Conservation (phyloP, 2,329 filamentous ascomycete species). For the Fusarium sp. region DNA sequence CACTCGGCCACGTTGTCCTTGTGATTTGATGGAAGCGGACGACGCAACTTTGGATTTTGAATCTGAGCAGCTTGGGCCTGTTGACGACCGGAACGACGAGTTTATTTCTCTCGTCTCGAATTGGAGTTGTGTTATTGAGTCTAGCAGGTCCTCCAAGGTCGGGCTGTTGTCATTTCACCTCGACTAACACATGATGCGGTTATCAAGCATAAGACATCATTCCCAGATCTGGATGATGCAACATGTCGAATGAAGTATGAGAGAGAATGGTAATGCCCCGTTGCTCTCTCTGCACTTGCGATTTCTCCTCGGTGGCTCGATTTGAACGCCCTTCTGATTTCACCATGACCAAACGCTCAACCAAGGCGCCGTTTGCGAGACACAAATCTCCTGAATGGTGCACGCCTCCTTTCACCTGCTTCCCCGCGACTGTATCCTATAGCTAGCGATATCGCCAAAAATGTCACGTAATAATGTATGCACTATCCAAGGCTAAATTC, state of each 20-base stretch:
- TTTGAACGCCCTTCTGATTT: not conserved
- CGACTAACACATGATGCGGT: fast-evolving
- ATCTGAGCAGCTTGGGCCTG: not conserved
- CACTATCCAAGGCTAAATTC: not conserved
- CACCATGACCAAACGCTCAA: not conserved
- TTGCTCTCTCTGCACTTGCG: not conserved
- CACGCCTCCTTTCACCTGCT: not conserved
- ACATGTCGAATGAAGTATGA: not conserved
- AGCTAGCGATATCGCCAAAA: not conserved
- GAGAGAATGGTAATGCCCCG: not conserved
- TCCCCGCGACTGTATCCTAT: not conserved
- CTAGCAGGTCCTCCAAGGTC: not conserved
- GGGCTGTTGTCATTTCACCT: not conserved
- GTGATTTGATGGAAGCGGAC: not conserved
- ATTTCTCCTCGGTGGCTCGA: not conserved
- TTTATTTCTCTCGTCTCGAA: not conserved
- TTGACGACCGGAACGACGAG: not conserved
- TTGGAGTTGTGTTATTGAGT: not conserved
- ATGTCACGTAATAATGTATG: not conserved
- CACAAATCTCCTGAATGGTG: not conserved
- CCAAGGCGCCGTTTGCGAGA: not conserved
- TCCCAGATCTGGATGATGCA: not conserved
- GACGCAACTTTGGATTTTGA: not conserved
- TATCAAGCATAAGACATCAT: not conserved
- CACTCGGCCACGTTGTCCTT: not conserved